These are phyloP conservation scores for Euphorbia celastroides DNA, from an alignment of 441 rosid species.

Conservation along the genomic window DNA sequence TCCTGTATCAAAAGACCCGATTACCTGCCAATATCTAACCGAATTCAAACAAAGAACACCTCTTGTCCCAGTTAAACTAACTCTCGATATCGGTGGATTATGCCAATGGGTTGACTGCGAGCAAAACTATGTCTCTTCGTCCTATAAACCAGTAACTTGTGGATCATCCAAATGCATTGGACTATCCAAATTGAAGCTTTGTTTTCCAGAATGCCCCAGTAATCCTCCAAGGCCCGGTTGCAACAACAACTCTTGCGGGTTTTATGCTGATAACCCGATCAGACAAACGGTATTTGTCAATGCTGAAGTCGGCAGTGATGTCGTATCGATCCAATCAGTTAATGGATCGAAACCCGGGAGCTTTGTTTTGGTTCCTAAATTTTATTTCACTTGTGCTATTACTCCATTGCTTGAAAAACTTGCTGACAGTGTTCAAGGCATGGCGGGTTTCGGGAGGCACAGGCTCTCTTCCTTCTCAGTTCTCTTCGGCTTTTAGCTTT, in stretches of 20 bases:
- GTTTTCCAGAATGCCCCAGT: constrained; percentile 34
- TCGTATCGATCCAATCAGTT: constrained; percentile 25
- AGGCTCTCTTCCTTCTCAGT: constrained; percentile 32
- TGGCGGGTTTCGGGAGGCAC: constrained; percentile 36
- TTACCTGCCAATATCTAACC: constrained; percentile 25
- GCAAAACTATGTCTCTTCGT: constrained; percentile 23
- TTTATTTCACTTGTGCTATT: constrained; percentile 22
- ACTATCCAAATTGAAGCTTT: constrained; percentile 23
- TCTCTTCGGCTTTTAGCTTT: constrained; percentile 30
- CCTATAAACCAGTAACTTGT: constrained; percentile 25
- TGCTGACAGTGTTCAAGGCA: constrained; percentile 25
- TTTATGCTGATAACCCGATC: constrained; percentile 34
- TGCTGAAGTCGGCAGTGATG: constrained; percentile 26
- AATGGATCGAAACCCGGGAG: constrained; percentile 28
- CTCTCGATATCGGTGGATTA: constrained; percentile 30
- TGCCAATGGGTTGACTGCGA: constrained; percentile 29
- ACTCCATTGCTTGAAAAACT: constrained; percentile 17
- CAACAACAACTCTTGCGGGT: constrained; percentile 50
- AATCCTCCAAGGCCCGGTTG: constrained; percentile 42
- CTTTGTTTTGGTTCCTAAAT: constrained; percentile 16
- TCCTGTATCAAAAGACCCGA: constrained; percentile 25
- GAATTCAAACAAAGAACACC: constrained; percentile 31
- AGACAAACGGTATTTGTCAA: constrained; percentile 16
- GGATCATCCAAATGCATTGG: not conserved
- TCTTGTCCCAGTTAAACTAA: constrained; percentile 16